Conservation (phyloP, 1,284 basidiomycete genomes). For the Trametes hirsuta region DNA sequence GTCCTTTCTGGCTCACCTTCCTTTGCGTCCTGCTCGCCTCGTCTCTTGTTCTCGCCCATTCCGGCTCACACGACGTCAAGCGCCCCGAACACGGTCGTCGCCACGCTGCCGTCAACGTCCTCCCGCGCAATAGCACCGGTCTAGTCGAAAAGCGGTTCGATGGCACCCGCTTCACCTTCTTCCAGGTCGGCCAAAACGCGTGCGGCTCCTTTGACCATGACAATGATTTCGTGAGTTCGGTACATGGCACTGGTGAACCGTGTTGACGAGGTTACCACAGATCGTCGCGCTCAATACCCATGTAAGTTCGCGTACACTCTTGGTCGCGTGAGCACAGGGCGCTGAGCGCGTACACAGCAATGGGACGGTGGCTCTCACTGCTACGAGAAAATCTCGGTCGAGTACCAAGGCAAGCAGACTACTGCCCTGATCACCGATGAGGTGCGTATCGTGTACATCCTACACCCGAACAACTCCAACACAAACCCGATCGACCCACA, state of each 20-base stretch:
- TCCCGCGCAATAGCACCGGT: slow-evolving; percentile 5
- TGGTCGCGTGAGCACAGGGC: neutral
- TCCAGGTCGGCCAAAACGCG: slow-evolving; percentile 40
- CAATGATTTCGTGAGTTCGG: slow-evolving; percentile 40
- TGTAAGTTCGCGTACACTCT: slow-evolving; percentile 1
- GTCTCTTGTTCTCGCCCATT: slow-evolving; percentile 15
- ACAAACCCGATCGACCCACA: slow-evolving; percentile 29
- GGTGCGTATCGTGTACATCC: slow-evolving; percentile 16
- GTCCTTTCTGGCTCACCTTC: slow-evolving; percentile 20
- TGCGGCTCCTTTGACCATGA: slow-evolving; percentile 26
- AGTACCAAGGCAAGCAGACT: slow-evolving; percentile 21
- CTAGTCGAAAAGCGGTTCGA: slow-evolving; percentile 28
- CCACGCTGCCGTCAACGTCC: slow-evolving; percentile 15
- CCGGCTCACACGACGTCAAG: slow-evolving; percentile 11
- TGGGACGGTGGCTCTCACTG: slow-evolving; percentile 25
- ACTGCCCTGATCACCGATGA: slow-evolving; percentile 29
- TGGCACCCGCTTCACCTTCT: slow-evolving; percentile 45
- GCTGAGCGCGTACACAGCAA: slow-evolving; percentile 11
- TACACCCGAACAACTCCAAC: neutral
- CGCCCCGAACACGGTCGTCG: slow-evolving; percentile 11
- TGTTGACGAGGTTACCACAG: neutral
- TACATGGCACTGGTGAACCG: neutral
- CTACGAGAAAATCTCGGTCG: slow-evolving; percentile 21
- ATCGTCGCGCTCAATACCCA: slow-evolving; percentile 25
- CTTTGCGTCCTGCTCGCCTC: slow-evolving; percentile 19